Percentiles rank a stretch among this genome's conserved stretches.
phyloP scores from a whole-genome alignment of 257 asterid species.

The Linderniella brevidens region DNA sequence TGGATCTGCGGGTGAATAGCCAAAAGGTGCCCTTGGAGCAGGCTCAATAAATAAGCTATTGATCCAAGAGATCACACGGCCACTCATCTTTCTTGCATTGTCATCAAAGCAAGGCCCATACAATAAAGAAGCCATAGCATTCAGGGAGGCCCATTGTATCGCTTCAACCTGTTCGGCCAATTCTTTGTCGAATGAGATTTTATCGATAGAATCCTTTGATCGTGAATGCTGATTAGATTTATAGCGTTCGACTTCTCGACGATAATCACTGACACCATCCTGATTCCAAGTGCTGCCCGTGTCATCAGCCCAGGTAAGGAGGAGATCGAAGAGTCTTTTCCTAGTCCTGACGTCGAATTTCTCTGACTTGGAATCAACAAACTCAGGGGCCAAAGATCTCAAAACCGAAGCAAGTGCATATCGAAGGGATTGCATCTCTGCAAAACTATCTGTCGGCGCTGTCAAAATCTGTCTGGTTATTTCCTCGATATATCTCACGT shows the following conservation, averaged over 20 bases:
- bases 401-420: conserved; percentile 89
- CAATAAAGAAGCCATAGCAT: conserved; percentile 96
- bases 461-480: conserved; percentile 60
- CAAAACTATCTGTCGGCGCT: conserved; percentile 73
- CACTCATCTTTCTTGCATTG: conserved; percentile 98
- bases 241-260: conserved; percentile 99
- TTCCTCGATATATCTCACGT: conserved; percentile 87
- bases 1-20: conserved; percentile 98
- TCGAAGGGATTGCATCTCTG: conserved; percentile 86
- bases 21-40: conserved; percentile 94
- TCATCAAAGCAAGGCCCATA: conserved; percentile 99
- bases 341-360: conserved; percentile 85
- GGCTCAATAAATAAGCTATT: conserved; percentile 96
- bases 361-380: conserved; percentile 93
- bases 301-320: conserved; percentile 89
- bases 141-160: conserved; percentile 98
- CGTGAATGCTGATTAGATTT: conserved; percentile 86
- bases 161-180: conserved; percentile 94
- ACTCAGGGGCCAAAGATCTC: conserved; percentile 93
- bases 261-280: conserved; percentile 83
- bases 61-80: conserved; percentile 96
- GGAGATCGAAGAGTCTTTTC: conserved; percentile 88
- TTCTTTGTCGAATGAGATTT: conserved; percentile 89
- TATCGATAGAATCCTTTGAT: conserved; percentile 89
- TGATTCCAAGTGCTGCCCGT: conserved; percentile 86